Evolutionary conservation across 352 stramenopile genomes (phyloP).

Genomic region (Phytophthora pisi): DNA sequence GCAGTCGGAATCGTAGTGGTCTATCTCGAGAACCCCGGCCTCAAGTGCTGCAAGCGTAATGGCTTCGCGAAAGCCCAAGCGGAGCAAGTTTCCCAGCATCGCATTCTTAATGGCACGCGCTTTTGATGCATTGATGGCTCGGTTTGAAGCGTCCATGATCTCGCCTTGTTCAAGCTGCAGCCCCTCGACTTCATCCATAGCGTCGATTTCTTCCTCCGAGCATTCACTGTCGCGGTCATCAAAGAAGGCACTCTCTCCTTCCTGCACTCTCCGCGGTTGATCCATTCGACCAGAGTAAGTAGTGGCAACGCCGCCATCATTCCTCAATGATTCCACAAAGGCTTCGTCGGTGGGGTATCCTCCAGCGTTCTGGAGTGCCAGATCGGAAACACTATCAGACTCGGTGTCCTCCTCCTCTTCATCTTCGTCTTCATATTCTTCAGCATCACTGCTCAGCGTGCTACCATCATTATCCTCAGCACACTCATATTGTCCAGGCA

Average conservation of each 20-base stretch:
- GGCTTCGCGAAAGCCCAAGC: constrained; percentile 54
- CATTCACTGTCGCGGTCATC: background rate
- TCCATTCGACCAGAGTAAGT: background rate
- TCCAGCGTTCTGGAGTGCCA: constrained; percentile 8
- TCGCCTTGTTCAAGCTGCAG: constrained; percentile 34
- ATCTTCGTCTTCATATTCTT: constrained; percentile 26
- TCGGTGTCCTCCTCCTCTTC: constrained; percentile 18
- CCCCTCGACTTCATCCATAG: constrained; percentile 1
- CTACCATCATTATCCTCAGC: constrained; percentile 20
- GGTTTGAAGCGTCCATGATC: constrained; percentile 51
- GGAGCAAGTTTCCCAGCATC: constrained; percentile 56
- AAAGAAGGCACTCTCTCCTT: constrained; percentile 4
- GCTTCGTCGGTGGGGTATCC: constrained; percentile 13
- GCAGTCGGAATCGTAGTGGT: constrained; percentile 72
- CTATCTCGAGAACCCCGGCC: constrained; percentile 63
- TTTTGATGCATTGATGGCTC: constrained; percentile 69
- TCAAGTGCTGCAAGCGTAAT: constrained; percentile 57
- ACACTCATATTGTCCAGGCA: constrained; percentile 17
- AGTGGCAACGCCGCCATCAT: background rate
- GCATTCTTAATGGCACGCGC: constrained; percentile 58
- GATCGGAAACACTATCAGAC: constrained; percentile 18
- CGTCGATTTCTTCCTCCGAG: constrained; percentile 6
- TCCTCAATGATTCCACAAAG: constrained; percentile 7
- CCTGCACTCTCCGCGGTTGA: background rate
- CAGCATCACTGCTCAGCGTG: constrained; percentile 32